A percentile compares a stretch with the other conserved stretches of the same genome.
These are phyloP conservation scores for Apiospora marii DNA, from an alignment of 2,329 filamentous ascomycete species.

Conservation along the genomic window DNA sequence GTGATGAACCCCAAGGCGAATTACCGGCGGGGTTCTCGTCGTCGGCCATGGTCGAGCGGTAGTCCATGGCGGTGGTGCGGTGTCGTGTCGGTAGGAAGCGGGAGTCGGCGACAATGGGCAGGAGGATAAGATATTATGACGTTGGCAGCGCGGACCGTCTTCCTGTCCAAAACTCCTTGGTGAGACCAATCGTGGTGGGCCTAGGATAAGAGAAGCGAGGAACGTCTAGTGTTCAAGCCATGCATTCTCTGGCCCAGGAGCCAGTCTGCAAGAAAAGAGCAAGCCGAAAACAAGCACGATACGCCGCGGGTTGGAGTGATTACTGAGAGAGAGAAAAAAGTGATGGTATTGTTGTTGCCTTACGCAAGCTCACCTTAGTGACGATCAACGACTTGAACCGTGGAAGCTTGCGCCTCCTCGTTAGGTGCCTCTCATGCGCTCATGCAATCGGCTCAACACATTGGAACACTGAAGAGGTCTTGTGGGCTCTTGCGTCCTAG, in stretches of 20 bases:
- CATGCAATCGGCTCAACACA: background rate
- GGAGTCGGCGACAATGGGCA: conserved; percentile 25
- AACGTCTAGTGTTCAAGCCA: background rate
- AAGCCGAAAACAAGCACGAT: background rate
- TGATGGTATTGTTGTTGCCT: background rate
- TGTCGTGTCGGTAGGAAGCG: conserved; percentile 11
- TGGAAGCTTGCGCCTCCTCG: conserved; percentile 16
- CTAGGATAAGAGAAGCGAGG: conserved; percentile 16
- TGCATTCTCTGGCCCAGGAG: background rate
- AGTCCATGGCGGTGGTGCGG: conserved; percentile 57
- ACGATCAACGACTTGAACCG: conserved; percentile 4
- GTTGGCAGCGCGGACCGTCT: conserved; percentile 22
- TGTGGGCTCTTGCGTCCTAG: background rate
- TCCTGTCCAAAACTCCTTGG: conserved; percentile 6
- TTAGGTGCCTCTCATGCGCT: conserved; percentile 3
- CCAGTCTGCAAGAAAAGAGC: background rate
- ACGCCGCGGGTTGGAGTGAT: background rate
- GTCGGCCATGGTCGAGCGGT: conserved; percentile 63
- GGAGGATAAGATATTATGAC: conserved; percentile 25
- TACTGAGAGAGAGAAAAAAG: background rate
- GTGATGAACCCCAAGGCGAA: conserved; percentile 65
- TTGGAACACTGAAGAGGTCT: background rate
- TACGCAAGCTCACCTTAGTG: conserved; percentile 12
- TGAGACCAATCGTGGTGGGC: conserved; percentile 4
- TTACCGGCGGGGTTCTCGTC: conserved; percentile 59